Conservation (phyloP, 2,329 filamentous ascomycete genomes). For the Cytospora schulzeri region DNA sequence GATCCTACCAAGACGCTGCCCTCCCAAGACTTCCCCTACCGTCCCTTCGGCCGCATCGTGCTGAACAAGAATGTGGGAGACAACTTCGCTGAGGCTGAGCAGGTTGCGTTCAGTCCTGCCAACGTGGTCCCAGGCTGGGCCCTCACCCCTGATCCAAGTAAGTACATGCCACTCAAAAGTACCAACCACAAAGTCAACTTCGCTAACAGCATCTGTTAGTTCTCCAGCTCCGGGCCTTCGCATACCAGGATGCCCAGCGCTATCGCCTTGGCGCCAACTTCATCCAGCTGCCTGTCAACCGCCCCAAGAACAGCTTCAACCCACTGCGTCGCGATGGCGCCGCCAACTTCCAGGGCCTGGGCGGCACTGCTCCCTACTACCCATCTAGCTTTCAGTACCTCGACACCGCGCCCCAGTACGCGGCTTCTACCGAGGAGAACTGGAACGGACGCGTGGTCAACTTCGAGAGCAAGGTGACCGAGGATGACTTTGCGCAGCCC, state of each 20-base stretch:
- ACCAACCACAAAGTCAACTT: not conserved
- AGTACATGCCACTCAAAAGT: not conserved
- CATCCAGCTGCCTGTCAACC: constrained; percentile 57
- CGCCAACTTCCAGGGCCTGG: constrained; percentile 36
- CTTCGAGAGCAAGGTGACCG: constrained; percentile 15
- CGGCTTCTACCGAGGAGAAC: constrained; percentile 17
- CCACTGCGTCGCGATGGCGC: constrained; percentile 45
- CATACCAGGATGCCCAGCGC: constrained; percentile 57
- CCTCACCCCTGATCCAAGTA: constrained; percentile 51
- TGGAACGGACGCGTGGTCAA: constrained; percentile 23
- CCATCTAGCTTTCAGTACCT: constrained; percentile 6
- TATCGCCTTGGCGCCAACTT: constrained; percentile 63
- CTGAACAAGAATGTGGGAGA: constrained; percentile 50
- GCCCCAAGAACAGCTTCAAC: constrained; percentile 39
- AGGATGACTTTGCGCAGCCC: constrained; percentile 25
- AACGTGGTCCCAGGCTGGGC: constrained; percentile 58
- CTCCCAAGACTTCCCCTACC: constrained; percentile 50
- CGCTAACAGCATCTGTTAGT: constrained; percentile 37
- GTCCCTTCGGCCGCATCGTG: constrained; percentile 51
- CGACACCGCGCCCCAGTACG: constrained; percentile 17
- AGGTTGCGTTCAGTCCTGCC: constrained; percentile 59
- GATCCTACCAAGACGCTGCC: constrained; percentile 61
- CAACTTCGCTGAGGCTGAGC: constrained; percentile 50
- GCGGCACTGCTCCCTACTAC: constrained; percentile 13
- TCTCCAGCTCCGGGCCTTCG: constrained; percentile 56